These are phyloP conservation scores for Cyclocybe aegerita DNA, from an alignment of 768 basidiomycete species.

Conservation along the genomic window DNA sequence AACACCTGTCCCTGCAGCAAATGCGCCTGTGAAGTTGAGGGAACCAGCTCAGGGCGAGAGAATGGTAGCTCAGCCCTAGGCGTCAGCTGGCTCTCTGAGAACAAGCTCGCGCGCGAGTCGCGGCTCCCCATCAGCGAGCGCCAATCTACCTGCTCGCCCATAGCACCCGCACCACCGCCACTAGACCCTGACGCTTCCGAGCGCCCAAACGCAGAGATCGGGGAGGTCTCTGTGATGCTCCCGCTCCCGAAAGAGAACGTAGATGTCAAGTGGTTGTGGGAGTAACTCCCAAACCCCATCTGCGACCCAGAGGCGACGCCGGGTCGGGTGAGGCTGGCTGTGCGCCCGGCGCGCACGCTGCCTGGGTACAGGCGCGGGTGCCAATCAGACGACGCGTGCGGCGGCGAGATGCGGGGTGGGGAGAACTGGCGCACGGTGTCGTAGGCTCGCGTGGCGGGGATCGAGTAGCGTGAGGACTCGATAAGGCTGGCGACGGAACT, in stretches of 20 bases:
- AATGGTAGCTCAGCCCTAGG: constrained; percentile 5
- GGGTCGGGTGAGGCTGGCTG: constrained; percentile 1
- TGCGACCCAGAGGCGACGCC: constrained; percentile 2
- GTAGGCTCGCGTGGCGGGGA: neutral
- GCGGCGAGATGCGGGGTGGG: constrained; percentile 5
- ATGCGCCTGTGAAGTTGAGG: neutral
- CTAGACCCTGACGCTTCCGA: neutral
- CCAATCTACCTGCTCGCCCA: constrained; percentile 12
- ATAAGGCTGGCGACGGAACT: neutral
- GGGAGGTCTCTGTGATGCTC: constrained; percentile 2
- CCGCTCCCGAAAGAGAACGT: neutral
- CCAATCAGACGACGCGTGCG: constrained; percentile 15
- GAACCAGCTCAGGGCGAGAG: neutral
- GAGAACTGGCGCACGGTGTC: constrained; percentile 6
- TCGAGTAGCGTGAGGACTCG: neutral
- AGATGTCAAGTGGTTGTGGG: neutral
- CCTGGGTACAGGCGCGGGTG: constrained; percentile 26
- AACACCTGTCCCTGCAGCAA: constrained; percentile 1
- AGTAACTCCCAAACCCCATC: neutral
- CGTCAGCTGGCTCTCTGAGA: constrained; percentile 9
- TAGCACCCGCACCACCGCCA: too few relatives aligned
- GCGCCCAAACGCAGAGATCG: neutral
- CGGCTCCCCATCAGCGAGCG: constrained; percentile 11
- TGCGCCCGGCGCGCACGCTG: constrained; percentile 17
- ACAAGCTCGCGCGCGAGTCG: neutral